Base-by-base conservation (phyloP, 2,329 filamentous ascomycete species). In the Cytospora piceicola region DNA sequence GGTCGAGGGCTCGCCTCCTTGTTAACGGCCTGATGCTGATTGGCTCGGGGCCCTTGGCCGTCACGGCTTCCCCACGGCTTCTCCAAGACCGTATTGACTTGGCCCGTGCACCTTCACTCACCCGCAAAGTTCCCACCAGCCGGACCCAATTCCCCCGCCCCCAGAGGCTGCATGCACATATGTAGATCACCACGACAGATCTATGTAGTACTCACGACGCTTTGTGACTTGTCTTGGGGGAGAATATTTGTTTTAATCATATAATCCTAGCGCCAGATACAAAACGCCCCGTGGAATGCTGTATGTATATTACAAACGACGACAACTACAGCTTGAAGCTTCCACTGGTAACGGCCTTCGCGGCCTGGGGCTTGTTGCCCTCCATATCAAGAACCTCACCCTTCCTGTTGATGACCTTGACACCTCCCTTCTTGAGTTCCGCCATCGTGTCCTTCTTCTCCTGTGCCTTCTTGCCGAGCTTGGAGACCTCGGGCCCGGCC, bases 331-430 rank as follows among this genome's bases (percentile, higher is more conserved):
- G 74, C 81, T 91, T 90, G 73, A 85, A 89, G 66, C 79, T 83
- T 66, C 85, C 83, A 66, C 86, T 86, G 58, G 82, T 83, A 52
- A 78, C 75, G n/a, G 78, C 75, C 74, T 80, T 83, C 42, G 77
- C 78, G 54, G 78, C 81, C 76, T 83, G 83, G 53, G 90, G 84
- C 80, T 91, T 90, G 73, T 90, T 92, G 34, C 94, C 94, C 71
- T 95, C 88, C 39, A 97, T 85, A 78, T 96, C 90, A 22, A 90
- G 89, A 63, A 97, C 80, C 77, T 94, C 90, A 61, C 94, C 94
- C 82, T 92, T 94, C 79, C 90, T 91, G 69, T 93, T 94, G 79
- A 97, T 95, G 67, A 98, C 86, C 83, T 91, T 94, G 72, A 97
- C 94, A 67, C 92, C 92, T 61, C 92, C 93, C 84, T 90, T 77